Evolutionary conservation across 2,329 filamentous ascomycete species (phyloP), one percentile per base, ranked within the genome.

Genomic region (Fonsecaea pedrosoi): DNA sequence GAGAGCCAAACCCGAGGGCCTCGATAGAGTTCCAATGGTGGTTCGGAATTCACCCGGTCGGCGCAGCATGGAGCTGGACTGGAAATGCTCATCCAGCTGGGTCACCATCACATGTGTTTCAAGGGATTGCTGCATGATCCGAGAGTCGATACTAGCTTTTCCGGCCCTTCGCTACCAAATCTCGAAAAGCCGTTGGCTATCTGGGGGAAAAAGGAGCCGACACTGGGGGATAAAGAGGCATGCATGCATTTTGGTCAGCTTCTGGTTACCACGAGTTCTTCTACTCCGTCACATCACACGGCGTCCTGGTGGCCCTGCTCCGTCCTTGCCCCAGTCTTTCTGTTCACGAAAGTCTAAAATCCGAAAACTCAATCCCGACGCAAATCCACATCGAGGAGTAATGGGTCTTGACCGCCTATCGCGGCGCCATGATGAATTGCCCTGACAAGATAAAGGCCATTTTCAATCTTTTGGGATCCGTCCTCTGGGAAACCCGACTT

Each of bases 381-480:
- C 59, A 61, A 37, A 54, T 15, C 37, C n/a, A 21, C 30, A 12
- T 21, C 37, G 42, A 61, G 34, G 25, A 13, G 45, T 40, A 35
- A 61, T 48, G 45, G 59, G 42, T 25, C 37, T 54, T 54, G 48
- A 34, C 59, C 59, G 45, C 42, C 59, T 61, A 54, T 54, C 59
- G 50, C 45, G 59, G 42, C n/a, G 59, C 21, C 5, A 8, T 32
- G 32, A 18, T 8, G 53, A 37, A 37, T 8, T 13, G 34, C 35
- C 30, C 42, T 61, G 59, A 50, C 18, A 5, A 25, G 45, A 50
- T 50, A 50, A 50, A 50, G 45, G 6, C 48, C 42, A n/a, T 53
- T 32, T 25, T 13, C 45, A 25, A 37, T 60, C 30, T 32, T 10
- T 30, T 50, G 45, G n/a, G n/a, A 30, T 38, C 40, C 21, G 32